Evolutionary conservation across 352 stramenopile genomes (phyloP).

Genomic region (Phytophthora melonis): DNA sequence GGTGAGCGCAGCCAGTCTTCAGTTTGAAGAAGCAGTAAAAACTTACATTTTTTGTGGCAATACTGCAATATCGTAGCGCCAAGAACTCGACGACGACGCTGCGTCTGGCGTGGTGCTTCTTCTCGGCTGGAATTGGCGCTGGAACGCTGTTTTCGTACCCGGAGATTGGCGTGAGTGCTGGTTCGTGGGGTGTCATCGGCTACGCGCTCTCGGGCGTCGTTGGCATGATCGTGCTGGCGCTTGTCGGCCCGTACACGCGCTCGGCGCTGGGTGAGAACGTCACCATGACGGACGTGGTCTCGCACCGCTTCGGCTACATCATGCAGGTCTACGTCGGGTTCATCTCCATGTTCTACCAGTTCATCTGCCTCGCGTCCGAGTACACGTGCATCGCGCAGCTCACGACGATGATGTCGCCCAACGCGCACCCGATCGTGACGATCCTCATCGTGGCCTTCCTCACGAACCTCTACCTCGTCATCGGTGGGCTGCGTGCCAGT

Average conservation of each 20-base stretch:
- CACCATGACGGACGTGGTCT: constrained; percentile 71
- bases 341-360: constrained; percentile 77
- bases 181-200: constrained; percentile 75
- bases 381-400: constrained; percentile 62
- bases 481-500: constrained; percentile 68
- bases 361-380: constrained; percentile 79
- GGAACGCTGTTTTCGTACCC: constrained; percentile 80
- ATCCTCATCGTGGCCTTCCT: constrained; percentile 66
- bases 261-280: constrained; percentile 63
- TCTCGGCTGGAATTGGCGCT: constrained; percentile 71
- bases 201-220: constrained; percentile 67
- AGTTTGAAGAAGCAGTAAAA: background rate
- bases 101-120: constrained; percentile 73
- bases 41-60: constrained; percentile 2
- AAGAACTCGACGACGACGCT: constrained; percentile 67
- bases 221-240: constrained; percentile 55
- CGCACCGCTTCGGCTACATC: constrained; percentile 59
- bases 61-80: constrained; percentile 31
- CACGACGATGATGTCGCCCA: constrained; percentile 49
- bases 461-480: constrained; percentile 74
- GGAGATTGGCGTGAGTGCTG: constrained; percentile 66
- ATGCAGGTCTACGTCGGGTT: constrained; percentile 69
- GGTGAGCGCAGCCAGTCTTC: constrained; percentile 28
- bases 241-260: constrained; percentile 58
- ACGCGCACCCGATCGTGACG: constrained; percentile 54